These are phyloP conservation scores for Dryas alaskensis DNA, from an alignment of 306 rosid species.

Conservation along the genomic window DNA sequence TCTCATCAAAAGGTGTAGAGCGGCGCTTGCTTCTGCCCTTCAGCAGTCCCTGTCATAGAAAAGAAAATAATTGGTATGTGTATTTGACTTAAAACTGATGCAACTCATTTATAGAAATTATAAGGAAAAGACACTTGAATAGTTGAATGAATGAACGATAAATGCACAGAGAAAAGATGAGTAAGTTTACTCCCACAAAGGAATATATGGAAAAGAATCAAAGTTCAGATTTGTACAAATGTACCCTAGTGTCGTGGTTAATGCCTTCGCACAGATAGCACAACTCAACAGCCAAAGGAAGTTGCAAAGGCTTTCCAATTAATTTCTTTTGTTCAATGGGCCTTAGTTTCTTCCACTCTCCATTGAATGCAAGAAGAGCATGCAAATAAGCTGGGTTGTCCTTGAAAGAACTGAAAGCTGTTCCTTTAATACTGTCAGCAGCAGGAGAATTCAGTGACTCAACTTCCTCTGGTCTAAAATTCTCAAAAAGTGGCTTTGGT, in stretches of 20 bases:
- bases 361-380: constrained; percentile 53
- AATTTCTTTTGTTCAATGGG: constrained; percentile 73
- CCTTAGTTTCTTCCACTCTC: constrained; percentile 81
- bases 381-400: constrained; percentile 44
- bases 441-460: constrained; percentile 46
- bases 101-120: constrained; percentile 12
- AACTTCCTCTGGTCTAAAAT: constrained; percentile 81
- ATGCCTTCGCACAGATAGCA: constrained; percentile 72
- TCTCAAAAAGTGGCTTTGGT: constrained; percentile 78
- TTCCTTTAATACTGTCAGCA: constrained; percentile 34
- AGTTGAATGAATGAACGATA: not conserved
- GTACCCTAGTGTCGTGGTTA: constrained; percentile 69
- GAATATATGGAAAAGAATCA: constrained; percentile 21
- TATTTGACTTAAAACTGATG: not conserved
- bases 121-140: not conserved
- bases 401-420: constrained; percentile 32
- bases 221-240: constrained; percentile 26
- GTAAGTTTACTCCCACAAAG: not conserved
- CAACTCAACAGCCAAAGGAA: constrained; percentile 74
- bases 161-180: not conserved
- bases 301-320: constrained; percentile 83
- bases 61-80: not conserved
- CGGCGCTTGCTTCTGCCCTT: constrained; percentile 85
- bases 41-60: constrained; percentile 63
- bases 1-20: constrained; percentile 68